A percentile compares a stretch with the other conserved stretches of the same genome.
phyloP scores from a whole-genome alignment of 176 grass and related monocot genomes.

The Cenchrus fungigraminus region DNA sequence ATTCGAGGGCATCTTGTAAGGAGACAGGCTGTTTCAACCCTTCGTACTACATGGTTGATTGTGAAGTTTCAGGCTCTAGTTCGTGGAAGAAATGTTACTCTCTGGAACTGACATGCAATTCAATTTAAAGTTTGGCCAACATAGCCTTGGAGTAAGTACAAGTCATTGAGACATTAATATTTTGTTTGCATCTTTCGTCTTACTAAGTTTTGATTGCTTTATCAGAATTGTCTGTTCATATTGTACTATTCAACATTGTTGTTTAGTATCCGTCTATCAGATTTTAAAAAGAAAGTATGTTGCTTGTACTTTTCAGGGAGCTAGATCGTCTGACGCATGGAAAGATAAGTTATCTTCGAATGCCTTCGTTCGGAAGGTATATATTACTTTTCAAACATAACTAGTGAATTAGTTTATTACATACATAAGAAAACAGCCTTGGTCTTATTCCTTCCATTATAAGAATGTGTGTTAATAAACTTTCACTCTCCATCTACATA shows the following conservation, averaged over 20 bases:
- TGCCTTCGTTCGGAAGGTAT: conserved; percentile 80
- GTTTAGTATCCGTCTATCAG: conserved; percentile 9
- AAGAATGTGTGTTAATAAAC: not conserved
- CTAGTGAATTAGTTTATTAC: not conserved
- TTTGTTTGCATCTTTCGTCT: conserved; percentile 32
- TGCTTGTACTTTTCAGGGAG: conserved; percentile 57
- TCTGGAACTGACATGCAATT: conserved; percentile 33
- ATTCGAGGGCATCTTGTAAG: conserved; percentile 94
- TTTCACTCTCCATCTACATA: conserved; percentile 8
- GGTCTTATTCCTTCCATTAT: conserved; percentile 18
- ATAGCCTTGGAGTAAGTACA: conserved; percentile 49
- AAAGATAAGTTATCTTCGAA: conserved; percentile 79
- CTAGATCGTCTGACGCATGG: conserved; percentile 53
- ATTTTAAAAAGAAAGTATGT: conserved; percentile 26
- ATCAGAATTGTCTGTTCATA: conserved; percentile 12
- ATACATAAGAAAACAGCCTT: not conserved
- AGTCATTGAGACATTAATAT: not conserved
- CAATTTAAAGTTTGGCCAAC: conserved; percentile 41
- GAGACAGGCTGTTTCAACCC: conserved; percentile 81
- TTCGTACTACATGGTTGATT: conserved; percentile 67
- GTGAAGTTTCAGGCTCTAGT: conserved; percentile 78
- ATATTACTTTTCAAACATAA: not conserved
- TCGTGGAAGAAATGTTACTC: conserved; percentile 73
- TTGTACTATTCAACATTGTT: not conserved
- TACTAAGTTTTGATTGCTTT: not conserved